These are phyloP conservation scores for Meyerozyma elateridarum DNA, from an alignment of 1,139 yeast genomes.

Conservation along the genomic window DNA sequence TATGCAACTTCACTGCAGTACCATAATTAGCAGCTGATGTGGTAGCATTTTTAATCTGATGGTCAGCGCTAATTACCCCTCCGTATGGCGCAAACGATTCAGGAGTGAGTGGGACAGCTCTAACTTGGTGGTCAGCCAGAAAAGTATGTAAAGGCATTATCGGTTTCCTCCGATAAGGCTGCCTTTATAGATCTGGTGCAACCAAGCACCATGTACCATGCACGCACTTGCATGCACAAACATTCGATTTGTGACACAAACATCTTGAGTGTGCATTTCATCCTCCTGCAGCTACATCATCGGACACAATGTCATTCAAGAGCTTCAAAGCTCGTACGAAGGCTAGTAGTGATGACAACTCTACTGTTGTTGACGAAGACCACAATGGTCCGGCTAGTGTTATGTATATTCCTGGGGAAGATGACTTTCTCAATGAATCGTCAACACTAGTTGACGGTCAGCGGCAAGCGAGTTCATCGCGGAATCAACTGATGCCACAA, in stretches of 20 bases:
- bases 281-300: no score
- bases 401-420: conserved; percentile 31
- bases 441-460: conserved; percentile 27
- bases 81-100: conserved; percentile 40
- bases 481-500: conserved; percentile 3
- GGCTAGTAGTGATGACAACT: conserved; percentile 12
- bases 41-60: conserved; percentile 29
- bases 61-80: conserved; percentile 44
- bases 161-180: no score
- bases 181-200: no score
- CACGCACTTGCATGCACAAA: no score
- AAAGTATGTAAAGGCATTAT: conserved; percentile 3
- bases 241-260: no score
- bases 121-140: conserved; percentile 14
- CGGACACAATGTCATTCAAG: conserved; percentile 4
- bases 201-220: no score
- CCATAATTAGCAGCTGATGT: conserved; percentile 77
- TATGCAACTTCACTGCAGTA: conserved; percentile 76
- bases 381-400: conserved; percentile 24
- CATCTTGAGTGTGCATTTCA: no score
- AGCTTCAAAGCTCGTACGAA: not conserved
- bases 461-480: conserved; percentile 1
- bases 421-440: conserved; percentile 22
- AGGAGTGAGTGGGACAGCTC: conserved; percentile 38
- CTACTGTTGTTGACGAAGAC: conserved; percentile 12